These are phyloP conservation scores for Pythium biforme DNA, from an alignment of 352 stramenopile species.

Conservation along the genomic window DNA sequence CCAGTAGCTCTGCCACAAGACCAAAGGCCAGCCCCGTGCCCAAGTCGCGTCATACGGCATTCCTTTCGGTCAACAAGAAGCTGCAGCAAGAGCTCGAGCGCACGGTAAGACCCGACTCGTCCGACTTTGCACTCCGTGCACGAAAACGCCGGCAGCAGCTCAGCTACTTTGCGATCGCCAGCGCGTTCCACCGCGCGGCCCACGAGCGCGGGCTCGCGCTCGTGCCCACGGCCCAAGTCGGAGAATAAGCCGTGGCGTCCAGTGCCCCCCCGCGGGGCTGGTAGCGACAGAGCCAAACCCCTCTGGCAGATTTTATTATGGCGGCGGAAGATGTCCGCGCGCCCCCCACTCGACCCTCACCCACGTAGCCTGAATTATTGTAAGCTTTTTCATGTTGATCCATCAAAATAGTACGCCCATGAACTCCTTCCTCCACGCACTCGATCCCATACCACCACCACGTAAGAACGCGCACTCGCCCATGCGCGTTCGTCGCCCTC, in stretches of 20 bases:
- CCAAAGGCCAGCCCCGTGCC: conserved; percentile 34
- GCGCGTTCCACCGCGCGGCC: conserved; percentile 74
- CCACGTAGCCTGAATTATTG: not conserved
- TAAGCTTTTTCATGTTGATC: not conserved
- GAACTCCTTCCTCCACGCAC: not conserved
- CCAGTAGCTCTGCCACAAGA: not conserved
- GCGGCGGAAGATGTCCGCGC: no score
- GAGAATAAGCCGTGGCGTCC: conserved; percentile 7
- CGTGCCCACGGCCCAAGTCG: conserved; percentile 7
- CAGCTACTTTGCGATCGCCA: conserved; percentile 78
- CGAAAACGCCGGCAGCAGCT: conserved; percentile 67
- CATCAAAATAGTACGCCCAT: not conserved
- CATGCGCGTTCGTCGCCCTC: no score
- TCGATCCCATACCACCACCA: not conserved
- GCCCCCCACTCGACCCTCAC: no score
- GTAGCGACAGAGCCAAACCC: no score
- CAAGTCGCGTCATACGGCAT: conserved; percentile 41
- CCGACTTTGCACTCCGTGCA: conserved; percentile 43
- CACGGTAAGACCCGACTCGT: conserved; percentile 37
- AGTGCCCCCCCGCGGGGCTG: no score
- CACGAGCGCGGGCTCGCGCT: conserved; percentile 67
- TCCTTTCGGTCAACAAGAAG: conserved; percentile 68
- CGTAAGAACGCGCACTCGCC: no score
- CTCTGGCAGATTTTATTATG: not conserved
- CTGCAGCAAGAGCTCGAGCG: conserved; percentile 73